These are phyloP conservation scores for Lodderomyces parapsilosis DNA, from an alignment of 1,139 yeast genomes.

Conservation along the genomic window DNA sequence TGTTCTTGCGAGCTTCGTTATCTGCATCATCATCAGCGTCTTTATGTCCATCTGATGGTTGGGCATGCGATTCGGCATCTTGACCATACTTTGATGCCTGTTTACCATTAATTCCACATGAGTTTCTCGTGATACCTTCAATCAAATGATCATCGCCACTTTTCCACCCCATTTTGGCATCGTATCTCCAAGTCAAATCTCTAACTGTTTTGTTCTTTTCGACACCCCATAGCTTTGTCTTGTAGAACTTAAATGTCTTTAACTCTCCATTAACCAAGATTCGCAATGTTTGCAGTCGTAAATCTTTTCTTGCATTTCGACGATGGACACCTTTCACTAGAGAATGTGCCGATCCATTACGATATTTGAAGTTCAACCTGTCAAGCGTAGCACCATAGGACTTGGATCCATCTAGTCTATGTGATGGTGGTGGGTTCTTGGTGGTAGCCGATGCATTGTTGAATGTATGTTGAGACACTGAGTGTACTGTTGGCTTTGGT, in stretches of 20 bases:
- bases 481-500: constrained; percentile 17
- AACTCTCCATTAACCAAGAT: constrained; percentile 61
- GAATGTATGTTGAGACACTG: constrained; percentile 35
- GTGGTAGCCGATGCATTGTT: constrained; percentile 34
- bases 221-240: constrained; percentile 87
- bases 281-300: constrained; percentile 60
- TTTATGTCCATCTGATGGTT: constrained; percentile 17
- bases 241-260: constrained; percentile 56
- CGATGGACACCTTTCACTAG: constrained; percentile 62
- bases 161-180: constrained; percentile 55
- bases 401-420: constrained; percentile 28
- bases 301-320: constrained; percentile 44
- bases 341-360: constrained; percentile 45
- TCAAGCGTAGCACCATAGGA: constrained; percentile 36
- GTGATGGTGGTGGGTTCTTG: constrained; percentile 34
- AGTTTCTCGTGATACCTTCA: constrained; percentile 35
- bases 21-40: constrained; percentile 26
- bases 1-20: constrained; percentile 31
- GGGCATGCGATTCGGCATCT: constrained; percentile 8
- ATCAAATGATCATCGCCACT: constrained; percentile 81
- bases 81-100: constrained; percentile 20
- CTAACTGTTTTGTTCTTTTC: constrained; percentile 61
- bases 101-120: constrained; percentile 26
- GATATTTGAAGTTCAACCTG: constrained; percentile 13
- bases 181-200: constrained; percentile 63